Conservation (phyloP, 306 rosid species). For the Lagenaria siceraria region DNA sequence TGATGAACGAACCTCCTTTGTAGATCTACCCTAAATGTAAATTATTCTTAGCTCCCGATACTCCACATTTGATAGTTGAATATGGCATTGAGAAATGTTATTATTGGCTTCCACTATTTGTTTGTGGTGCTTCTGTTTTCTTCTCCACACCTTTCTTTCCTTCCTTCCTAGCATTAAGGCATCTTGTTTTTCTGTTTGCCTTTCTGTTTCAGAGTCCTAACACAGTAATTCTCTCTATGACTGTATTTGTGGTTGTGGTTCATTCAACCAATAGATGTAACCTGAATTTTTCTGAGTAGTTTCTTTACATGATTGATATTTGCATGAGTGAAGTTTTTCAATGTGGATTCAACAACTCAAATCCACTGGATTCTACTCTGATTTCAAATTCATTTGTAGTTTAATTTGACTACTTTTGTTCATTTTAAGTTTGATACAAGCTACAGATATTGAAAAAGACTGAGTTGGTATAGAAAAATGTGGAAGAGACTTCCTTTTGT, state of each 20-base stretch:
- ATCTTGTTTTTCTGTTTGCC: constrained; percentile 29
- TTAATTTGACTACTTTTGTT: background rate
- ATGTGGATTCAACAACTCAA: background rate
- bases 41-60: constrained; percentile 6
- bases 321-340: background rate
- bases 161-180: constrained; percentile 22
- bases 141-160: background rate
- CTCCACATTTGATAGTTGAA: background rate
- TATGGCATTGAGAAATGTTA: constrained; percentile 20
- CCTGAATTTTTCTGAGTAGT: background rate
- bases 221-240: background rate
- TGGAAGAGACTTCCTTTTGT: background rate
- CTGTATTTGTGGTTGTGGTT: constrained; percentile 5
- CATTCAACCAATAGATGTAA: constrained; percentile 1
- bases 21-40: constrained; percentile 29
- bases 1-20: constrained; percentile 22
- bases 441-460: background rate
- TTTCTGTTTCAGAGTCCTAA: constrained; percentile 17
- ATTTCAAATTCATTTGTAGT: background rate
- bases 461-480: background rate
- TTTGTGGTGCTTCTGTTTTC: background rate
- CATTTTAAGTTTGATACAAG: background rate
- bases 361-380: background rate
- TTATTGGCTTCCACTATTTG: constrained; percentile 14
- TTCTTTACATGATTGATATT: background rate